phyloP scores from a whole-genome alignment of 2,329 filamentous ascomycete genomes.

The Pyrenophora seminiperda region DNA sequence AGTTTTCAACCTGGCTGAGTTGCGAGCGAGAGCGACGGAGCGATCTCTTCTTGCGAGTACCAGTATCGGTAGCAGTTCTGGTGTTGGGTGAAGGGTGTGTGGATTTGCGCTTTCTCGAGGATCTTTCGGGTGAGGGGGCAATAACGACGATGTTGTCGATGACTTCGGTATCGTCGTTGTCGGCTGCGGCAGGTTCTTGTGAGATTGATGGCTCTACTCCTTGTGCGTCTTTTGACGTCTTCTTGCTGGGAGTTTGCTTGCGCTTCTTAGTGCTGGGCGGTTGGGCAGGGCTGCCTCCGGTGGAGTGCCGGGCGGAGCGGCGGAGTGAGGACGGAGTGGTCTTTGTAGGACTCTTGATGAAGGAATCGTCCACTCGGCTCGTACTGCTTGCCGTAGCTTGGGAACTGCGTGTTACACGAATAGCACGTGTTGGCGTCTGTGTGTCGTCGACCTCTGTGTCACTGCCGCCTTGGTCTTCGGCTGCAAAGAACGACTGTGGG shows the following conservation, averaged over 20 bases:
- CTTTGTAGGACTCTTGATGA: constrained; percentile 28
- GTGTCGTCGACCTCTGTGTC: constrained; percentile 34
- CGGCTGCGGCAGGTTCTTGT: neutral
- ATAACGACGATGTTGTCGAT: constrained; percentile 51
- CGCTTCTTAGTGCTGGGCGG: constrained; percentile 31
- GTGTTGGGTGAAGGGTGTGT: constrained; percentile 9
- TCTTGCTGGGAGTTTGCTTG: constrained; percentile 22
- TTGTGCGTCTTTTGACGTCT: constrained; percentile 17
- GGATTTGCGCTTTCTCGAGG: constrained; percentile 30
- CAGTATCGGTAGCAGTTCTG: constrained; percentile 11
- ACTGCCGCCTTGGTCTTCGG: constrained; percentile 14
- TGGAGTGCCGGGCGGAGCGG: constrained; percentile 36
- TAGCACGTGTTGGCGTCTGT: constrained; percentile 10
- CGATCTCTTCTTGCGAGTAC: constrained; percentile 30
- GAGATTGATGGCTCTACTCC: neutral
- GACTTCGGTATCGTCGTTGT: constrained; percentile 41
- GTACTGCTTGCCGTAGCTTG: constrained; percentile 28
- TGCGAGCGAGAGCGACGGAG: constrained; percentile 37
- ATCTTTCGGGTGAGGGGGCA: constrained; percentile 10
- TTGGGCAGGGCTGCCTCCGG: constrained; percentile 22
- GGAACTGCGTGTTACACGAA: constrained; percentile 1
- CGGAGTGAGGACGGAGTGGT: constrained; percentile 31
- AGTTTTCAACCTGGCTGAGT: constrained; percentile 37
- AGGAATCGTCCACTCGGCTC: constrained; percentile 47
- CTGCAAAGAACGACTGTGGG: constrained; percentile 3